Evolutionary conservation across 768 basidiomycete species (phyloP), one percentile per base, ranked within the genome.

Genomic region (Suillus alpinus): DNA sequence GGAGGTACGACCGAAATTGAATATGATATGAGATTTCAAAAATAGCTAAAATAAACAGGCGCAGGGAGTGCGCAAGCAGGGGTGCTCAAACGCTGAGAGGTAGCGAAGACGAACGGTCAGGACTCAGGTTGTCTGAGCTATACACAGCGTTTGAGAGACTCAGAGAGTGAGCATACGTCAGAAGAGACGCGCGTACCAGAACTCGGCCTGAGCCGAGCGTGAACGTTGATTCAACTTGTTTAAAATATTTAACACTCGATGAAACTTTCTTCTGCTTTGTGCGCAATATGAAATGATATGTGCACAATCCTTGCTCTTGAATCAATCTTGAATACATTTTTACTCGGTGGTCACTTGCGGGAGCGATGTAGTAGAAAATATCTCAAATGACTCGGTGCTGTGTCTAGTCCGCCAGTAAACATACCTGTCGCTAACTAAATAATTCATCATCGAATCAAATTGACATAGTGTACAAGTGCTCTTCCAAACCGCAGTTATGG

Each of bases 321-420:
- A 98, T 97, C 65, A 95, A 92, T 98, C 95, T 79, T 98, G 95
- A 66, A 98, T 97, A 65, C 95, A 92, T 69, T 93, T 97, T 69
- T 13, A 56, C 7, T 43, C 43, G 32, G 43, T n/a, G 53, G 29
- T 50, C 18, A 31, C 29, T 16, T n/a, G 5, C 18, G 18, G 12
- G 9, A 32, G 49, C 10, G 5, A 12, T 31, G 9, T 31, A n/a
- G 26, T 31, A 10, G 26, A 18, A 10, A 49, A 18, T 44, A 10
- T 50, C 9, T 31, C 2, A 16, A 16, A 23, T 50, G 18, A 50
- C 29, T 50, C 18, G 29, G 9, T n/a, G n/a, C 41, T 41, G 37
- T 14, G 18, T 50, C 29, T 31, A 50, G 1, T 32, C 3, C 31
- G 16, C 44, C 13, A 29, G 49, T 6, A 9, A 31, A 50, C 31